These are phyloP conservation scores for Geotrichum bryndzae DNA, from an alignment of 1,139 yeast species.

Conservation along the genomic window DNA sequence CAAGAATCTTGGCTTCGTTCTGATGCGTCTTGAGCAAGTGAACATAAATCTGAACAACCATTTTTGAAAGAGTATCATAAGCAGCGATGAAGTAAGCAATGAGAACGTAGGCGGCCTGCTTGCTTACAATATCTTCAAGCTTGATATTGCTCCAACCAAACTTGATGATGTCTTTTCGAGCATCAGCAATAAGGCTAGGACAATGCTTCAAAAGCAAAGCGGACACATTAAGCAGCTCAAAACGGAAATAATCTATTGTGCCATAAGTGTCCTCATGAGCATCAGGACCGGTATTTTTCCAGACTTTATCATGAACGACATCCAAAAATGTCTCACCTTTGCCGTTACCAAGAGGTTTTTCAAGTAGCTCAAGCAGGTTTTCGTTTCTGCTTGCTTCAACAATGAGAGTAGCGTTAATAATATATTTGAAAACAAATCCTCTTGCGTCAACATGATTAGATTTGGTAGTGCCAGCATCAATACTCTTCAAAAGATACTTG, in stretches of 20 bases:
- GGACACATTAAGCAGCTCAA: conserved; percentile 76
- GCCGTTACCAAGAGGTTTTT: conserved; percentile 29
- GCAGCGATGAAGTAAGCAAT: conserved; percentile 82
- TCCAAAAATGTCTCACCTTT: conserved; percentile 52
- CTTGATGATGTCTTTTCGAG: conserved; percentile 80
- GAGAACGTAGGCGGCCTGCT: conserved; percentile 88
- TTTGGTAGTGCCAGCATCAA: conserved; percentile 38
- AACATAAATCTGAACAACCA: conserved; percentile 88
- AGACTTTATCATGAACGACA: conserved; percentile 54
- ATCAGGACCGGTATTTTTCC: conserved; percentile 58
- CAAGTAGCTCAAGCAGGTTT: conserved; percentile 46
- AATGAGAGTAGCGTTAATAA: conserved; percentile 62
- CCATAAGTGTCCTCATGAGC: conserved; percentile 51
- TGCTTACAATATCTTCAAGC: conserved; percentile 80
- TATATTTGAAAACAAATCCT: conserved; percentile 54
- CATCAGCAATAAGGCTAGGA: conserved; percentile 53
- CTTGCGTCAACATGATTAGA: conserved; percentile 44
- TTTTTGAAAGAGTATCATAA: conserved; percentile 82
- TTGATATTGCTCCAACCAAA: conserved; percentile 93
- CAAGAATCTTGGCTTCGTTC: conserved; percentile 75
- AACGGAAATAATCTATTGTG: conserved; percentile 64
- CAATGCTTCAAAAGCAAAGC: conserved; percentile 69
- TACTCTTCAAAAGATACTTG: conserved; percentile 47
- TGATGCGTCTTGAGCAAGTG: conserved; percentile 83
- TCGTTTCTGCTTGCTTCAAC: conserved; percentile 54